phyloP scores from a whole-genome alignment of 2,329 filamentous ascomycete species.

The Penicillium capsulatum region DNA sequence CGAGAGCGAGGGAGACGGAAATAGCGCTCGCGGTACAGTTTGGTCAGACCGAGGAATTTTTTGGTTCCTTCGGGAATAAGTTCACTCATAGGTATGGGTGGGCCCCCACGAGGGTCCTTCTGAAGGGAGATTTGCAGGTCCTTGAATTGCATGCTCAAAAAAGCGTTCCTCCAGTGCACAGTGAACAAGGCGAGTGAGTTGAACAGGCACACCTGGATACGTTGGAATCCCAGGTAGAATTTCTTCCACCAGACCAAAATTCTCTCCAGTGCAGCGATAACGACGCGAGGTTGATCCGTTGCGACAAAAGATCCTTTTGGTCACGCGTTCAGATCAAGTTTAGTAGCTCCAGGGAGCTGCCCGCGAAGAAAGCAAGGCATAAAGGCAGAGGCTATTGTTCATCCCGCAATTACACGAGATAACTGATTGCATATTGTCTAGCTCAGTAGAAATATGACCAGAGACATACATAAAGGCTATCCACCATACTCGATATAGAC shows the following conservation, averaged over 20 bases:
- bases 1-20: too few relatives aligned
- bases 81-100: constrained; percentile 16
- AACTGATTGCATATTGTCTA: neutral
- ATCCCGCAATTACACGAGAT: neutral
- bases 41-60: too few relatives aligned
- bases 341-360: neutral
- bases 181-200: too few relatives aligned
- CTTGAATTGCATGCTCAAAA: too few relatives aligned
- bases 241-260: too few relatives aligned
- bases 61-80: constrained; percentile 21
- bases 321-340: neutral
- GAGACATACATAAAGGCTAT: neutral
- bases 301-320: neutral
- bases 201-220: too few relatives aligned
- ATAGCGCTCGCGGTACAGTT: too few relatives aligned
- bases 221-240: constrained; percentile 20
- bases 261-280: neutral
- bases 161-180: too few relatives aligned
- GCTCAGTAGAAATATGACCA: neutral
- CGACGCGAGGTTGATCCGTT: neutral
- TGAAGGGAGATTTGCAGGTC: too few relatives aligned
- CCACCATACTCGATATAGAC: too few relatives aligned
- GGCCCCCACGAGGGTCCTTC: constrained; percentile 17
- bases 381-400: neutral
- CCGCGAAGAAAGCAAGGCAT: neutral